A percentile compares a stretch with the other conserved stretches of the same genome.
phyloP scores from a whole-genome alignment of 768 basidiomycete genomes.

The Psilocybe sp. region DNA sequence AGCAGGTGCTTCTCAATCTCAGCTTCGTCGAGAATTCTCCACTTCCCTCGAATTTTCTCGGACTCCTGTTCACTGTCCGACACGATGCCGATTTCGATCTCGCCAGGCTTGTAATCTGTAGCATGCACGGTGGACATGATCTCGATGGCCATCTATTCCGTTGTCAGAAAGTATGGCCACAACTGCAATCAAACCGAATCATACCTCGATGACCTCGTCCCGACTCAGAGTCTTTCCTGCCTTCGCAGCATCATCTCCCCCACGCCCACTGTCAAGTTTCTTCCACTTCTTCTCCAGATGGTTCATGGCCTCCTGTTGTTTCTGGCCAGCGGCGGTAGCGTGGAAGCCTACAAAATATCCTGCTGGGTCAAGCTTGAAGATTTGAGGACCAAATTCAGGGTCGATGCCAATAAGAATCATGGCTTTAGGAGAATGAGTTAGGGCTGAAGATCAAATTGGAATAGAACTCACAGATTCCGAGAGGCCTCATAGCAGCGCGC shows the following conservation, averaged over 20 bases:
- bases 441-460: not conserved
- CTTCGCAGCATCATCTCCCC: conserved; percentile 73
- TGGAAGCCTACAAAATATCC: conserved; percentile 99
- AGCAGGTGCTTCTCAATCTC: conserved; percentile 80
- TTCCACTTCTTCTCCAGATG: conserved; percentile 99
- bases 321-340: conserved; percentile 93
- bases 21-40: conserved; percentile 74
- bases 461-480: conserved; percentile 79
- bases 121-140: conserved; percentile 91
- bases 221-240: conserved; percentile 74
- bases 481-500: conserved; percentile 92
- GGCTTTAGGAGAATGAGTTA: conserved; percentile 42
- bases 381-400: conserved; percentile 89
- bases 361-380: conserved; percentile 97
- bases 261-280: conserved; percentile 76
- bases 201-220: conserved; percentile 86
- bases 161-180: not conserved
- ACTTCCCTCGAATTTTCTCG: conserved; percentile 66
- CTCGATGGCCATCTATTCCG: conserved; percentile 82
- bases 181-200: conserved; percentile 17
- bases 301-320: conserved; percentile 99
- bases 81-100: conserved; percentile 95
- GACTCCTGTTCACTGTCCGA: conserved; percentile 74
- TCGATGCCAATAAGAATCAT: conserved; percentile 97
- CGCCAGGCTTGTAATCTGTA: conserved; percentile 93